Evolutionary conservation across 108 stramenopile genomes (phyloP).

Genomic region (Skeletonema menzelii): DNA sequence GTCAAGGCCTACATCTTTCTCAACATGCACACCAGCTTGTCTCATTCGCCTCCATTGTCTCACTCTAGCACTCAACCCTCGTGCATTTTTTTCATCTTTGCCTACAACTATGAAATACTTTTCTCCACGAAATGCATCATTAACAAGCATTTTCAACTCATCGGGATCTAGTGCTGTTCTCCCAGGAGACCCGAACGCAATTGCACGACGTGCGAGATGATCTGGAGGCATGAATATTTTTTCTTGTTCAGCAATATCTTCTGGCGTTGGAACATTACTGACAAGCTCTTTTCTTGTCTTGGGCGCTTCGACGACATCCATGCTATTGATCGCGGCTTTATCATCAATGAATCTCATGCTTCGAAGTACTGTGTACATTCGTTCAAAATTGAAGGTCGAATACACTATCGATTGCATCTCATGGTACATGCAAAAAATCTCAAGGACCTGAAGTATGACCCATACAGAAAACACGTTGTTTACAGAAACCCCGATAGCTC

Average conservation of each 20-base stretch:
- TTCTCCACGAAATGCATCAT: constrained; percentile 65
- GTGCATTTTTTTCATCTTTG: constrained; percentile 62
- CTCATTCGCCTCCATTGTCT: constrained; percentile 39
- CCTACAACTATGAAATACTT: constrained; percentile 76
- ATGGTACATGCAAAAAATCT: constrained; percentile 88
- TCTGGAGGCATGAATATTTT: constrained; percentile 74
- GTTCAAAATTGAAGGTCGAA: constrained; percentile 86
- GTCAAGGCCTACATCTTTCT: constrained; percentile 7
- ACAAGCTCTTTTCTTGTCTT: constrained; percentile 6
- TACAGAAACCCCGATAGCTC: constrained; percentile 56
- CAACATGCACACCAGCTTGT: constrained; percentile 5
- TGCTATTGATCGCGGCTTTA: constrained; percentile 1
- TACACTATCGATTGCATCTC: constrained; percentile 86
- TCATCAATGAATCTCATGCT: constrained; percentile 14
- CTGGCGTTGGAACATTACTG: constrained; percentile 55
- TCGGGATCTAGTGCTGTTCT: constrained; percentile 62
- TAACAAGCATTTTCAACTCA: constrained; percentile 59
- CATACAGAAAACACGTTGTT: constrained; percentile 64
- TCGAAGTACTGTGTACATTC: constrained; percentile 62
- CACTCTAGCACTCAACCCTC: constrained; percentile 40
- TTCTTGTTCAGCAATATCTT: constrained; percentile 59
- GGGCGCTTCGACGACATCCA: background rate
- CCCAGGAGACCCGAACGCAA: constrained; percentile 76
- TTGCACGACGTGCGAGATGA: constrained; percentile 65
- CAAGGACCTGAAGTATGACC: constrained; percentile 68